Evolutionary conservation across 164 flowering plant genomes (phyloP).

Genomic region (Annona cherimola): DNA sequence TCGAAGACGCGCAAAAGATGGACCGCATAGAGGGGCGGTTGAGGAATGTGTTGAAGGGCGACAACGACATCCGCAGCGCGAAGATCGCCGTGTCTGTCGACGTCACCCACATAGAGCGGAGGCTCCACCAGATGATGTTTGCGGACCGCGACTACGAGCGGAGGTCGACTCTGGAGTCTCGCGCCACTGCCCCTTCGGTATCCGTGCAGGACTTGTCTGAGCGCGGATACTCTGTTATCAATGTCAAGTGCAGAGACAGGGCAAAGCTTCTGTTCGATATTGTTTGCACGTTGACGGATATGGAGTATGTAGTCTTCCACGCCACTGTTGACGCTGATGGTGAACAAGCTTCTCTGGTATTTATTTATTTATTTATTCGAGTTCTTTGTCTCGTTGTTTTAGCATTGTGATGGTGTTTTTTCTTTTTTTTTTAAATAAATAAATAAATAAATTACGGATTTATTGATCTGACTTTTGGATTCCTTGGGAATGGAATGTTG

Average conservation of each 20-base stretch:
- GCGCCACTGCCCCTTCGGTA: neutral
- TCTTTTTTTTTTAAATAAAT: too few species aligned
- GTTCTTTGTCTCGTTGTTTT: neutral
- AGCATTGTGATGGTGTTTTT: neutral
- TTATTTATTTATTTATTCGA: neutral
- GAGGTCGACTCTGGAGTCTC: neutral
- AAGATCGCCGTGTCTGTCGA: constrained; percentile 53
- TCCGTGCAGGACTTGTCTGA: constrained; percentile 21
- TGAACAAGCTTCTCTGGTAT: constrained; percentile 20
- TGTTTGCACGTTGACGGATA: constrained; percentile 30
- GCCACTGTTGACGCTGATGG: constrained; percentile 20
- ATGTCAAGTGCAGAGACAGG: constrained; percentile 28
- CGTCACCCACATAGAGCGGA: constrained; percentile 62
- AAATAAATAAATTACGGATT: neutral
- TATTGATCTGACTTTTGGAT: constrained; percentile 9
- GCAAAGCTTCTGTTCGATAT: constrained; percentile 23
- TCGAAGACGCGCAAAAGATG: constrained; percentile 55
- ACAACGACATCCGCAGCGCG: constrained; percentile 58
- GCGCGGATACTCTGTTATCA: constrained; percentile 25
- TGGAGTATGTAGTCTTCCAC: constrained; percentile 34
- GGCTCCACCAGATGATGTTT: constrained; percentile 87
- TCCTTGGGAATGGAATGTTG: constrained; percentile 6
- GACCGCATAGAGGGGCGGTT: constrained; percentile 45
- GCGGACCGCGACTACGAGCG: constrained; percentile 68
- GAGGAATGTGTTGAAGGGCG: constrained; percentile 62